Base-by-base conservation (phyloP, 371 early-diverging fungal genomes). In the Mucor indicus region DNA sequence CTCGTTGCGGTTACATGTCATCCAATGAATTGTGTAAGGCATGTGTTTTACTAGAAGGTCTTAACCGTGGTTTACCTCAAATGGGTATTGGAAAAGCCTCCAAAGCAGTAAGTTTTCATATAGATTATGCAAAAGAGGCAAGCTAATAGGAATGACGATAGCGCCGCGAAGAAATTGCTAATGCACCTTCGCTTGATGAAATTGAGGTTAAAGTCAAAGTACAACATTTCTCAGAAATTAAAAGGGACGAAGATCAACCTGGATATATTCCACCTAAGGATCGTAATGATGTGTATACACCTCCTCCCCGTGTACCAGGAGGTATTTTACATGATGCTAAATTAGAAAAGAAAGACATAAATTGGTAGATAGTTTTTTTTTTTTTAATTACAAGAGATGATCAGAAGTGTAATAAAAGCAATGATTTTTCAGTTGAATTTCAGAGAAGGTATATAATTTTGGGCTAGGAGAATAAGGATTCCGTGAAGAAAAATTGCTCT, bases 1-100 rank as follows among this genome's bases (percentile, higher is more conserved):
- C 83, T 38, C 79, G 95, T 24, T 98, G 98, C 60, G 98, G 98
- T 7, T 97, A 95, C 67, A 95, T 98, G 69, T 86, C 94, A 13
- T 90, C 90, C 27, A 90, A 95, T 50, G 72, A 79, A 20, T 59
- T 95, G 9, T 98, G 98, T 67, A 96, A 96, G 64, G 97, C 98
- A 0, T 98, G 98, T 62, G 75, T 92, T 17, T 64, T 98, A 48
- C 69, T 98, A 11, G 96, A 98, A 62, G 96, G 96, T 0, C 67
- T 98, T 30, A 94, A 96, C 57, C 76, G 85, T 39, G 97, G 97
- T 0, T 55, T 90, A 48, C 93, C 97, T n/a, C 80, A 79, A 38
- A 38, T 77, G 38, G 78, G 79, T 24, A 74, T 79, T 31, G 74
- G 75, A 13, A 79, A 69, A 33, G 67, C 60, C 32, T 53, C 77